Evolutionary conservation across 257 asterid genomes (phyloP), one percentile per base, ranked within the genome.

Genomic region (Eustoma russellianum): DNA sequence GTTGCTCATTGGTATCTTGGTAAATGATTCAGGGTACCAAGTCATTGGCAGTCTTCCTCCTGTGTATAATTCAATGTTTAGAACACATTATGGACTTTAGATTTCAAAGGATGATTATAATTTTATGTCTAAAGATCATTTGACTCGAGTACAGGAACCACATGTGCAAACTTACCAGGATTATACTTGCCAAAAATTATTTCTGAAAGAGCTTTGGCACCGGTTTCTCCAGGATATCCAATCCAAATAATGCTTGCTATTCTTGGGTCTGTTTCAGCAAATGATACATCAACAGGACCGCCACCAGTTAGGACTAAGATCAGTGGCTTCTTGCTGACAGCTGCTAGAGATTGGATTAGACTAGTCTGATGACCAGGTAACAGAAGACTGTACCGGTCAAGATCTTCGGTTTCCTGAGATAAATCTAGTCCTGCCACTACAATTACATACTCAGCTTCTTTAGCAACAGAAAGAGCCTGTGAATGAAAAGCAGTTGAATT

Each of bases 171-270:
- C 85, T 10, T 35, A 86, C 98, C 95, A 61, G 98, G 98, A 70
- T 82, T 87, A 66, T 79, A 74, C 61, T 75, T 78, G 66, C 96
- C 98, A 30, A 87, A 87, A 62, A 91, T 59, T 59, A 87, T 74
- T 61, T 87, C 88, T 7, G 96, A 69, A 33, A 91, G 84, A 9
- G 98, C 98, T 33, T 49, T 67, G 10, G 94, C 92, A 43, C 96
- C 98, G 1, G 85, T 79, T 61, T 91, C 98, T 59, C 98, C 98
- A 6, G 98, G 98, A 73, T 91, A 91, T 47, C 96, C 96, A 30
- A 91, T 81, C 98, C 98, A 91, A 45, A 91, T 52, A 65, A 91
- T 83, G 80, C 94, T 55, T 40, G 88, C 95, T 49, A 91, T 60
- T 7, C 70, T 68, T 0, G 78, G 80, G 67, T 91, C 83, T 40